phyloP scores from a whole-genome alignment of 1,284 basidiomycete genomes.

The Kwoniella shivajii region DNA sequence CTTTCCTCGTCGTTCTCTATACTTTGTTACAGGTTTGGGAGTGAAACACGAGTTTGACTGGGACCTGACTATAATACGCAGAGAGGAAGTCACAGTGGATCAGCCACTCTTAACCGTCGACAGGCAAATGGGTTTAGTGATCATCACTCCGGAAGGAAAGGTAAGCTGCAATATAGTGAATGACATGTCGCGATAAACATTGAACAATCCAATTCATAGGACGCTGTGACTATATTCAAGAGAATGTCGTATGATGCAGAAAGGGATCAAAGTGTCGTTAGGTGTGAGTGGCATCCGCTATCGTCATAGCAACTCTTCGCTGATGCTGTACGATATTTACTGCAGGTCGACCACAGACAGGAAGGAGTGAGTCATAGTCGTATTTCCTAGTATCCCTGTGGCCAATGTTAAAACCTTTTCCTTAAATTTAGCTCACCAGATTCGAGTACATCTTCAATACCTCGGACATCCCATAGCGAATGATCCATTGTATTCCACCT shows the following conservation, averaged over 20 bases:
- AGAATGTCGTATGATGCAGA: constrained; percentile 78
- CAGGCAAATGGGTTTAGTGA: constrained; percentile 91
- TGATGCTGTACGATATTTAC: not conserved
- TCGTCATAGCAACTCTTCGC: too few species aligned
- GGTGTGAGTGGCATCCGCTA: constrained; percentile 77
- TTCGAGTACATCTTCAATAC: constrained; percentile 93
- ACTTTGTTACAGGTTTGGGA: not conserved
- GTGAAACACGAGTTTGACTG: too few species aligned
- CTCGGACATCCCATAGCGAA: constrained; percentile 93
- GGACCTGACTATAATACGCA: constrained; percentile 51
- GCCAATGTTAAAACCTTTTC: not conserved
- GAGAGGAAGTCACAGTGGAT: constrained; percentile 77
- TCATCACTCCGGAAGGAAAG: constrained; percentile 92
- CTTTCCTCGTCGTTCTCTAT: too few species aligned
- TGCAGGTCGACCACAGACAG: constrained; percentile 77
- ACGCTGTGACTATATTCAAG: constrained; percentile 86
- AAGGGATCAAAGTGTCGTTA: constrained; percentile 84
- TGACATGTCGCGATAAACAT: not conserved
- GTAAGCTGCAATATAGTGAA: constrained; percentile 54
- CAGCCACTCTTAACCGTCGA: constrained; percentile 90
- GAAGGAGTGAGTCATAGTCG: constrained; percentile 67
- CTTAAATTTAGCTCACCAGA: constrained; percentile 74
- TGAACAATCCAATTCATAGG: constrained; percentile 61
- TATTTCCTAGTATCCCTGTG: not conserved
- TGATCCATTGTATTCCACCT: constrained; percentile 80